Conservation (phyloP, 2,329 filamentous ascomycete genomes). For the Apiospora rasikravindrae region DNA sequence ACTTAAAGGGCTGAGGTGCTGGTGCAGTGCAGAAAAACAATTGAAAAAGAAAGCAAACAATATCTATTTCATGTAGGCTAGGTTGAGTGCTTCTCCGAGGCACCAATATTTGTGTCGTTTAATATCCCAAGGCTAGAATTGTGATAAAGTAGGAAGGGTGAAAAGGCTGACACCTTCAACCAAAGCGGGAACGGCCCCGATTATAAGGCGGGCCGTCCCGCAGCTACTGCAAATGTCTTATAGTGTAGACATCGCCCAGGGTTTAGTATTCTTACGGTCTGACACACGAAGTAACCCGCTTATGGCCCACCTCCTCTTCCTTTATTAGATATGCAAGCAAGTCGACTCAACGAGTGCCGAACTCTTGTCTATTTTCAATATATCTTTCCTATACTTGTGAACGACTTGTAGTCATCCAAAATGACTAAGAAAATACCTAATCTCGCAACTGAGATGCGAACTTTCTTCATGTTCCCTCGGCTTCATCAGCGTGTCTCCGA, state of each 20-base stretch:
- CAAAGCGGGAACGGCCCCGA: too few species aligned
- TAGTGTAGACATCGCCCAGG: neutral
- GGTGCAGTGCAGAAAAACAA: too few species aligned
- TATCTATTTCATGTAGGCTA: too few species aligned
- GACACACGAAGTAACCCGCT: too few species aligned
- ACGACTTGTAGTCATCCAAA: neutral
- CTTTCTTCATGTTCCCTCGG: conserved; percentile 1
- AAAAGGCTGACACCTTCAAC: too few species aligned
- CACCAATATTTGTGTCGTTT: too few species aligned
- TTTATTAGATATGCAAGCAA: conserved; percentile 8
- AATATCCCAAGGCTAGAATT: too few species aligned
- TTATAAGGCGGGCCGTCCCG: too few species aligned
- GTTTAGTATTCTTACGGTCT: neutral
- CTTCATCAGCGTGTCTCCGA: conserved; percentile 1
- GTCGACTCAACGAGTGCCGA: neutral
- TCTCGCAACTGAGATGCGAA: neutral
- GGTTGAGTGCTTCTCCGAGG: too few species aligned
- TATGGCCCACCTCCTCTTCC: neutral
- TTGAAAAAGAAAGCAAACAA: too few species aligned
- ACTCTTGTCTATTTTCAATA: neutral
- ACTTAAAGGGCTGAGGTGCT: too few species aligned
- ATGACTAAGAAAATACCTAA: conserved; percentile 8
- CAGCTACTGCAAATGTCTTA: neutral
- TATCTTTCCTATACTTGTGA: neutral
- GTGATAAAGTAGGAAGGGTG: too few species aligned